Evolutionary conservation across 2,329 filamentous ascomycete genomes (phyloP).

Genomic region (Parafenestella ontariensis): DNA sequence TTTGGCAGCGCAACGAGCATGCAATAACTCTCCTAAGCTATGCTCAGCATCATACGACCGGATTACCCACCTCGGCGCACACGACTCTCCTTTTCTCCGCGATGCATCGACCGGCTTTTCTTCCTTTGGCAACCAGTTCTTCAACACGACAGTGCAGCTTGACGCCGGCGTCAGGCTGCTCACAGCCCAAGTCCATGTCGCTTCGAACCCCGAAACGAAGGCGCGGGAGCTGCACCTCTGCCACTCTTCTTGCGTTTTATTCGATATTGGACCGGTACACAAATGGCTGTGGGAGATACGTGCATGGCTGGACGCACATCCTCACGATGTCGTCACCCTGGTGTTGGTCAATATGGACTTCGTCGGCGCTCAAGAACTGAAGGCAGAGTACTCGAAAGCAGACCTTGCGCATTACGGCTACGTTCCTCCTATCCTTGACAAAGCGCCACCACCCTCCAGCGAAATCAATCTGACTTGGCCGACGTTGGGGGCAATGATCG

Average conservation of each 20-base stretch:
- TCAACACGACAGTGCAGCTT: conserved; percentile 73
- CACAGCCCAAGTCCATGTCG: conserved; percentile 71
- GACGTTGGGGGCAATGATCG: conserved; percentile 72
- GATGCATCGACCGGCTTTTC: conserved; percentile 66
- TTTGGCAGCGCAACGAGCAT: conserved; percentile 52
- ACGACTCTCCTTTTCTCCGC: conserved; percentile 73
- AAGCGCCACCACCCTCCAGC: conserved; percentile 56
- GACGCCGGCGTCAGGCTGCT: conserved; percentile 74
- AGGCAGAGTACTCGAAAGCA: conserved; percentile 51
- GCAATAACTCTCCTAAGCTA: conserved; percentile 79
- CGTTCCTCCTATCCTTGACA: conserved; percentile 60
- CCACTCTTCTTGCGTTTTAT: conserved; percentile 69
- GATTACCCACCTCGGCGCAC: conserved; percentile 77
- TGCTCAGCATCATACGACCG: conserved; percentile 74
- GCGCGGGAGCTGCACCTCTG: conserved; percentile 67
- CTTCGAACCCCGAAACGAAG: conserved; percentile 49
- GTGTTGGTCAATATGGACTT: conserved; percentile 72
- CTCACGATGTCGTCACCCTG: conserved; percentile 75
- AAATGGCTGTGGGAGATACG: conserved; percentile 69
- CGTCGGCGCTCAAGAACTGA: conserved; percentile 61
- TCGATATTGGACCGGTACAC: conserved; percentile 71
- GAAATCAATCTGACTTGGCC: conserved; percentile 64
- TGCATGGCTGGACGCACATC: conserved; percentile 70
- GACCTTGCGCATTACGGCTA: conserved; percentile 57
- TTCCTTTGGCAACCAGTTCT: conserved; percentile 72